These are phyloP conservation scores for Auricularia sp. DNA, from an alignment of 768 basidiomycete species.

Conservation along the genomic window DNA sequence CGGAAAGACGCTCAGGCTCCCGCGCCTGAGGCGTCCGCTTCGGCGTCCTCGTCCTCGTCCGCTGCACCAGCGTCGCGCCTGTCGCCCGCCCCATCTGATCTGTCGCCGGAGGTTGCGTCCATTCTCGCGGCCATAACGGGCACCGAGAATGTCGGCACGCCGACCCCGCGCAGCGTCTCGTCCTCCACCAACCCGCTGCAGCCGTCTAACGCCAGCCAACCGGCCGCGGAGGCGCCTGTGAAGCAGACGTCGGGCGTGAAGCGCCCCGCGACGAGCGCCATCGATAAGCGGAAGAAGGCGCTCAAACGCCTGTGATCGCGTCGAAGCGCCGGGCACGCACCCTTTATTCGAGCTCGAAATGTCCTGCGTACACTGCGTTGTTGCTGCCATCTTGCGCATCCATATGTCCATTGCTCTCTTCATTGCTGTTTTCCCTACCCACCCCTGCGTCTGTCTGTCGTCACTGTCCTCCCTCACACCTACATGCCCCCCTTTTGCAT, in stretches of 20 bases:
- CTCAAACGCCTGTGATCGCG: conserved; percentile 53
- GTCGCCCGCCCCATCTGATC: conserved; percentile 13
- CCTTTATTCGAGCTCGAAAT: neutral
- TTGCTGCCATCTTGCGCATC: neutral
- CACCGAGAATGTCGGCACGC: conserved; percentile 23
- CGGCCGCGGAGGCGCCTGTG: conserved; percentile 33
- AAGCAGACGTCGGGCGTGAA: conserved; percentile 16
- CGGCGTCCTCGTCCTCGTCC: conserved; percentile 20
- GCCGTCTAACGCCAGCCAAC: conserved; percentile 41
- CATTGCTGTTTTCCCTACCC: too few species aligned
- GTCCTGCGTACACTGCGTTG: neutral
- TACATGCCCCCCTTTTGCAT: neutral
- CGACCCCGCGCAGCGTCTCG: conserved; percentile 21
- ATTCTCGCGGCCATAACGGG: conserved; percentile 2
- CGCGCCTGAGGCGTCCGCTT: conserved; percentile 5
- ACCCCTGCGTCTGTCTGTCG: neutral
- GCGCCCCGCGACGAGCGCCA: conserved; percentile 26
- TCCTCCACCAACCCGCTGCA: conserved; percentile 17
- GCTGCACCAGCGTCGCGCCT: conserved; percentile 13
- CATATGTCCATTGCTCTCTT: too few species aligned
- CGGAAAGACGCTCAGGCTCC: conserved; percentile 15
- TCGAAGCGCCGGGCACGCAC: neutral
- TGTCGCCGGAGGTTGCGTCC: conserved; percentile 4
- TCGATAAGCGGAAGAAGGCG: conserved; percentile 84
- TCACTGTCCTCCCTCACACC: neutral